A percentile compares a stretch with the other conserved stretches of the same genome.
These are phyloP conservation scores for Neurospora sp. DNA, from an alignment of 495 filamentous ascomycete genomes.

Conservation along the genomic window DNA sequence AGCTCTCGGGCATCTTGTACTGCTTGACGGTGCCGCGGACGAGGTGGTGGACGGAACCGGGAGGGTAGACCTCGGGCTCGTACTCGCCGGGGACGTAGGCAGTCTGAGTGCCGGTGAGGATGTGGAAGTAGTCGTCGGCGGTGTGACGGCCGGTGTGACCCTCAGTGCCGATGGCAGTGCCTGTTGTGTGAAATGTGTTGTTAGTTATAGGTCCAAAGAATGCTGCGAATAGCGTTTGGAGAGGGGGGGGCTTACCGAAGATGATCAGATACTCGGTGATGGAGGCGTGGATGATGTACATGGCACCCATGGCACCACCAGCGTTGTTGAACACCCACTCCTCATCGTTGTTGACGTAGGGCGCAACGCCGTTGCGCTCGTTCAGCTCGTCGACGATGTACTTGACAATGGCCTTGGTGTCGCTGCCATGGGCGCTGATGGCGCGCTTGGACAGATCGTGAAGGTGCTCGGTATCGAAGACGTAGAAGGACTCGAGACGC, in stretches of 20 bases:
- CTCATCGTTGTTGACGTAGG: constrained; percentile 48
- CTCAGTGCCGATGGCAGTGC: constrained; percentile 78
- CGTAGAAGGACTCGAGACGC: constrained; percentile 64
- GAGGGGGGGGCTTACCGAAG: constrained; percentile 42
- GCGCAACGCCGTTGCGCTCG: constrained; percentile 26
- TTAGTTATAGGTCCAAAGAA: background rate
- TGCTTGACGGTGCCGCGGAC: constrained; percentile 68
- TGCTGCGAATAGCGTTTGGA: background rate
- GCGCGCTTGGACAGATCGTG: constrained; percentile 56
- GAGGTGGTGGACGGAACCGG: constrained; percentile 69
- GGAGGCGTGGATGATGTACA: constrained; percentile 74
- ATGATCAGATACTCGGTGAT: constrained; percentile 76
- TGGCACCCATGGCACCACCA: constrained; percentile 77
- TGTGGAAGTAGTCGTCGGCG: constrained; percentile 89
- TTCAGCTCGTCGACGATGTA: constrained; percentile 51
- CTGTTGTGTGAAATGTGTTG: constrained; percentile 21
- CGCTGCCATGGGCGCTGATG: constrained; percentile 57
- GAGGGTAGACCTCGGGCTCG: constrained; percentile 63
- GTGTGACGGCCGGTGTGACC: constrained; percentile 81
- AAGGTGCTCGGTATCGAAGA: constrained; percentile 60
- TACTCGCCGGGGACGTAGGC: constrained; percentile 62
- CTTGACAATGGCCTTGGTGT: constrained; percentile 57
- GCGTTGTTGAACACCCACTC: constrained; percentile 73
- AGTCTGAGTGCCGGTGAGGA: constrained; percentile 62
- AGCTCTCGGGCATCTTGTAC: constrained; percentile 70